Conservation (phyloP, 441 rosid species). For the Sinapis alba region DNA sequence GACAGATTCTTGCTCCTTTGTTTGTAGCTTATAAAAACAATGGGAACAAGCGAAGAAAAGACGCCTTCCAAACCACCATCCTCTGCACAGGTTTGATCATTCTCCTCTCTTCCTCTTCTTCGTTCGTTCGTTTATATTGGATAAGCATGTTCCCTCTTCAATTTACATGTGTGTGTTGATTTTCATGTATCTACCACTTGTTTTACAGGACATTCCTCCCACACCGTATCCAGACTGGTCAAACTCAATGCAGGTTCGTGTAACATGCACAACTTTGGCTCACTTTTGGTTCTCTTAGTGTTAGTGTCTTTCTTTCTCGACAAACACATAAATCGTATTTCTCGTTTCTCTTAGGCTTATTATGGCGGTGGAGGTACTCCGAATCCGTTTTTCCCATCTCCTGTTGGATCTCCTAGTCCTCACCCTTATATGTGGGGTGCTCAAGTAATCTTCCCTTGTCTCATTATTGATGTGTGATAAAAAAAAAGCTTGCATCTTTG, state of each 20-base stretch:
- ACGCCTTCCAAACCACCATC: conserved; percentile 73
- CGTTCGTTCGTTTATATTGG: background rate
- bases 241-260: conserved; percentile 81
- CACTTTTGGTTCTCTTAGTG: background rate
- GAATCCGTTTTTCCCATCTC: conserved; percentile 83
- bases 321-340: conserved; percentile 9
- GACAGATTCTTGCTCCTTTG: conserved; percentile 9
- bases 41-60: conserved; percentile 71
- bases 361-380: conserved; percentile 90
- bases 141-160: background rate
- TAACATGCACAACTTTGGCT: background rate
- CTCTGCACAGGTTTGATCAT: conserved; percentile 66
- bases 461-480: background rate
- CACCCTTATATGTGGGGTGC: conserved; percentile 93
- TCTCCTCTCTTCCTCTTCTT: conserved; percentile 4
- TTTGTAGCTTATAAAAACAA: conserved; percentile 22
- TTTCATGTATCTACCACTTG: conserved; percentile 3
- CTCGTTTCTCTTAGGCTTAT: conserved; percentile 67
- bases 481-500: background rate
- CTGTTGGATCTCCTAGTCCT: conserved; percentile 86
- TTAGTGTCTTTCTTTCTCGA: background rate
- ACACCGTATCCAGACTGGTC: conserved; percentile 94
- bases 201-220: conserved; percentile 66
- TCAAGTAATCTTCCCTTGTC: conserved; percentile 59
- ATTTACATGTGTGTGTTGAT: background rate